Evolutionary conservation across 2,329 filamentous ascomycete genomes (phyloP).

Genomic region (Colletotrichum sp.): DNA sequence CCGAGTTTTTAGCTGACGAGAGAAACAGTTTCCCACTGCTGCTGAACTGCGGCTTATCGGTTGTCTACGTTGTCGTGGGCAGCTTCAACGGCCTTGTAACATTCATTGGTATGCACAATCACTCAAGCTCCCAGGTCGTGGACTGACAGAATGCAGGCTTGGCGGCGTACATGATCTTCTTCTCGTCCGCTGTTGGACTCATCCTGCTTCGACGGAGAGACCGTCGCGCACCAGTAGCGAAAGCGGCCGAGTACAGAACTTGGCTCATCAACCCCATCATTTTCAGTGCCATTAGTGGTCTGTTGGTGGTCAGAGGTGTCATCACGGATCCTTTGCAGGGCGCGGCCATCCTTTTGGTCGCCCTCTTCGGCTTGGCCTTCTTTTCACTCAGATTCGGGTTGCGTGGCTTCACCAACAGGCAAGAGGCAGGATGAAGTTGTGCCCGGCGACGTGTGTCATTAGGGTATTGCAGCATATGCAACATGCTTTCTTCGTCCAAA

Average conservation of each 20-base stretch:
- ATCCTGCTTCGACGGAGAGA: slow-evolving; percentile 27
- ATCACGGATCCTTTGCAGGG: slow-evolving; percentile 31
- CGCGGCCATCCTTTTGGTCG: slow-evolving; percentile 30
- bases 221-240: slow-evolving; percentile 14
- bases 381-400: slow-evolving; percentile 27
- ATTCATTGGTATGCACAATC: slow-evolving; percentile 22
- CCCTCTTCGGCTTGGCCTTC: slow-evolving; percentile 27
- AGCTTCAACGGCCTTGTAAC: slow-evolving; percentile 30
- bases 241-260: slow-evolving; percentile 23
- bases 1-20: background rate
- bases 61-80: slow-evolving; percentile 28
- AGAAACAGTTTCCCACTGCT: slow-evolving; percentile 25
- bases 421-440: background rate
- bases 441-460: background rate
- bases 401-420: slow-evolving; percentile 20
- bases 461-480: background rate
- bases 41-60: slow-evolving; percentile 26
- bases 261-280: slow-evolving; percentile 30
- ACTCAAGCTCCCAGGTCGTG: background rate
- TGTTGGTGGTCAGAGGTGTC: slow-evolving; percentile 31
- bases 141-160: slow-evolving; percentile 21
- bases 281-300: slow-evolving; percentile 28
- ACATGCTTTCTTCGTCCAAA: background rate
- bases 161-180: slow-evolving; percentile 28
- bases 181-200: slow-evolving; percentile 29